Conservation (phyloP, 345 rosid genomes). For the Capsella bursapastoris region DNA sequence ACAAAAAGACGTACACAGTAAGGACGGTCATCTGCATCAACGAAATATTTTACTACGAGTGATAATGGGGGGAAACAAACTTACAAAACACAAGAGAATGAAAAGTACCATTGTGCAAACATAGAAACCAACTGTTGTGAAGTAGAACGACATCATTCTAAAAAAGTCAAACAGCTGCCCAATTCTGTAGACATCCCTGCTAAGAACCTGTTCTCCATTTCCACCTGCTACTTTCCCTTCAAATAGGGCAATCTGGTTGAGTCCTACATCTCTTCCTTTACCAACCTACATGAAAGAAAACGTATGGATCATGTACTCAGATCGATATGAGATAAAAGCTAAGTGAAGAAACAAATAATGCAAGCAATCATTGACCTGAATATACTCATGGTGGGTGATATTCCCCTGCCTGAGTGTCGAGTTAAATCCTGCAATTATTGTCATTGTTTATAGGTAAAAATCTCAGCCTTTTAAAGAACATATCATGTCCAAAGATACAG, state of each 20-base stretch:
- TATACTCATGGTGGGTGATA: conserved; percentile 95
- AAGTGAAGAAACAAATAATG: conserved; percentile 26
- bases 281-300: conserved; percentile 72
- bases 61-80: conserved; percentile 29
- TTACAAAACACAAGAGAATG: conserved; percentile 29
- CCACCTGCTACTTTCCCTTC: conserved; percentile 99
- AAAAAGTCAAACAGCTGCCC: conserved; percentile 98
- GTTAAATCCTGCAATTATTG: conserved; percentile 78
- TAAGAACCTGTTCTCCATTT: conserved; percentile 98
- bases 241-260: conserved; percentile 97
- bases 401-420: conserved; percentile 98
- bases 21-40: conserved; percentile 96
- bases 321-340: conserved; percentile 25
- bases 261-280: conserved; percentile 98
- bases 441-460: conserved; percentile 24
- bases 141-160: conserved; percentile 96
- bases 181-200: conserved; percentile 93
- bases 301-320: conserved; percentile 28
- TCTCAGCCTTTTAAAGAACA: conserved; percentile 3
- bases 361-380: conserved; percentile 65
- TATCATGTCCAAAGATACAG: conserved; percentile 14
- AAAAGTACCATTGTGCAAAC: conserved; percentile 93
- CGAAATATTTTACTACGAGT: conserved; percentile 39
- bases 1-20: conserved; percentile 83
- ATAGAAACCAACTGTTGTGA: conserved; percentile 95